Percentiles rank a stretch among this genome's conserved stretches.
Evolutionary conservation across 1,139 yeast genomes (phyloP).

Genomic region (Zygosaccharomyces pseudobailii): DNA sequence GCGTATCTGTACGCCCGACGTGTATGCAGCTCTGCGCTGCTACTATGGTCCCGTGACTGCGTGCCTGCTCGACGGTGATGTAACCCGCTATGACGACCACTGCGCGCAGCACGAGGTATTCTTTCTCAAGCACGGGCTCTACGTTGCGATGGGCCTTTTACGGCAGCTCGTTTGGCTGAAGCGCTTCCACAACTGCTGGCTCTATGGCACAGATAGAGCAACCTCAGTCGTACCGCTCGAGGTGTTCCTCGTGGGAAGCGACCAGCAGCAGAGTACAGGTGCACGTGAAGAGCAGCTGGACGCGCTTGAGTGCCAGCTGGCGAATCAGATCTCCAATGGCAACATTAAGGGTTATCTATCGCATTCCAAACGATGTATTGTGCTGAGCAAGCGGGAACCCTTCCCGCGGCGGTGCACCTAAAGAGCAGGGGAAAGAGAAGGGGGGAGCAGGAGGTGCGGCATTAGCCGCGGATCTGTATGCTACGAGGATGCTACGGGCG

Average conservation of each 20-base stretch:
- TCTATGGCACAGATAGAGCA: slow-evolving; percentile 4
- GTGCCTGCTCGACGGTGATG: slow-evolving; percentile 53
- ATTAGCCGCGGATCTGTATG: background rate
- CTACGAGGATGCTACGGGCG: too few relatives aligned
- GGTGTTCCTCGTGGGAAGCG: slow-evolving; percentile 4
- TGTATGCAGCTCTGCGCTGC: background rate
- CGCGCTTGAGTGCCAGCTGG: slow-evolving; percentile 67
- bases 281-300: slow-evolving; percentile 33
- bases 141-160: slow-evolving; percentile 55
- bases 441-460: background rate
- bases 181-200: slow-evolving; percentile 48
- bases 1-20: background rate
- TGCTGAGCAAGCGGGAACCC: slow-evolving; percentile 68
- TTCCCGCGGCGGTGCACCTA: slow-evolving; percentile 46
- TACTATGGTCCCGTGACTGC: slow-evolving; percentile 46
- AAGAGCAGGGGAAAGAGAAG: too few relatives aligned
- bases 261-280: slow-evolving; percentile 5
- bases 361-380: slow-evolving; percentile 67
- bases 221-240: slow-evolving; percentile 19
- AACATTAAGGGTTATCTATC: slow-evolving; percentile 78
- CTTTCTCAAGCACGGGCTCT: slow-evolving; percentile 57
- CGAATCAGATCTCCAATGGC: slow-evolving; percentile 60
- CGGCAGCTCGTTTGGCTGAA: slow-evolving; percentile 49
- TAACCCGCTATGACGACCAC: slow-evolving; percentile 44
- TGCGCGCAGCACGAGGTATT: slow-evolving; percentile 45